These are phyloP conservation scores for Trichoderma sp. DNA, from an alignment of 2,329 filamentous ascomycete genomes.

Conservation along the genomic window DNA sequence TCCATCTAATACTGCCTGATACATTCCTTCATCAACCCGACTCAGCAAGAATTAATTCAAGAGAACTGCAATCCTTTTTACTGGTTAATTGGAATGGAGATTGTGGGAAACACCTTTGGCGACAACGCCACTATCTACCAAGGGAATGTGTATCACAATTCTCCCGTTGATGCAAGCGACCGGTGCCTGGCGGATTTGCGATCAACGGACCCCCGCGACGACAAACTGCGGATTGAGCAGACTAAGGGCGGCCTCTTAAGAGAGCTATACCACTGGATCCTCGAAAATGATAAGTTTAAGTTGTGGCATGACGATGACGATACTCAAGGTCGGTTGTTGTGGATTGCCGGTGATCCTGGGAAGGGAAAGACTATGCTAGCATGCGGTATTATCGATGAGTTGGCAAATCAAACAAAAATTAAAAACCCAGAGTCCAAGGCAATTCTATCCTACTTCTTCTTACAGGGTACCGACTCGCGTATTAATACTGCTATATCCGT, in stretches of 20 bases:
- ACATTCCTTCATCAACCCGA: too few species aligned
- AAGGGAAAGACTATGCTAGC: constrained; percentile 46
- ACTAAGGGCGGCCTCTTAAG: not conserved
- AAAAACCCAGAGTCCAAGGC: not conserved
- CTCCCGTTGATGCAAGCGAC: not conserved
- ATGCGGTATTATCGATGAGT: constrained; percentile 33
- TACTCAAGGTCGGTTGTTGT: constrained; percentile 29
- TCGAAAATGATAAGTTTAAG: constrained; percentile 28
- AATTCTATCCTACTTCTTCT: constrained; percentile 19
- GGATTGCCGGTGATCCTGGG: constrained; percentile 40
- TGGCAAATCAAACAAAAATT: not conserved
- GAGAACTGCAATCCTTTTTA: too few species aligned
- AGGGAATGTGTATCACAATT: not conserved
- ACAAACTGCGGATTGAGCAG: constrained; percentile 34
- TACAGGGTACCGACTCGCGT: constrained; percentile 24
- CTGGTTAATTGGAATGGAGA: not conserved
- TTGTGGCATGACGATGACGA: constrained; percentile 15
- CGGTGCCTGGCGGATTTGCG: not conserved
- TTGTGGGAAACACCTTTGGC: not conserved
- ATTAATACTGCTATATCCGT: constrained; percentile 40
- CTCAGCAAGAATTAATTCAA: too few species aligned
- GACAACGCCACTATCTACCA: not conserved
- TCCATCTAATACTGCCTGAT: not conserved
- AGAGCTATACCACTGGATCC: constrained; percentile 35
- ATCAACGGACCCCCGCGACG: constrained; percentile 13